Conservation (phyloP, 2,329 filamentous ascomycete species). For the Calonectria pteridis region DNA sequence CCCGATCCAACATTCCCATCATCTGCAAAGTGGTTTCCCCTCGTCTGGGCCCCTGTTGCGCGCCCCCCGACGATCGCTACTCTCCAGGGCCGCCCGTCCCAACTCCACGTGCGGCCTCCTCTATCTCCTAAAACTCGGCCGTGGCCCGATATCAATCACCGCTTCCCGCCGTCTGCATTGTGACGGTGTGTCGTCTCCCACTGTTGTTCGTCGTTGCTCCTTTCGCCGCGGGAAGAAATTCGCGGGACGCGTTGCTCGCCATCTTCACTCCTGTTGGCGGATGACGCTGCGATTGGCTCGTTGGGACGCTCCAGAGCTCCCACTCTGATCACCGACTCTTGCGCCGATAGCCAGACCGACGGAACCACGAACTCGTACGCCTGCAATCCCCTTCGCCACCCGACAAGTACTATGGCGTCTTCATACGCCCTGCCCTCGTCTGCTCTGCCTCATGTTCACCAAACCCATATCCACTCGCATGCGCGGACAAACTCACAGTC, state of each 20-base stretch:
- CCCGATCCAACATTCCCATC: neutral
- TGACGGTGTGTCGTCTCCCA: slow-evolving; percentile 36
- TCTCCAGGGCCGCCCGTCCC: slow-evolving; percentile 37
- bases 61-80: slow-evolving; percentile 40
- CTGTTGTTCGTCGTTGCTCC: slow-evolving; percentile 24
- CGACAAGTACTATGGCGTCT: slow-evolving; percentile 57
- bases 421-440: slow-evolving; percentile 67
- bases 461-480: slow-evolving; percentile 57
- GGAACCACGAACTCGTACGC: slow-evolving; percentile 10
- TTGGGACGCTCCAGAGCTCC: slow-evolving; percentile 35
- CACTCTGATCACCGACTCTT: slow-evolving; percentile 32
- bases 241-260: slow-evolving; percentile 25
- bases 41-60: slow-evolving; percentile 8
- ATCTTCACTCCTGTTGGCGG: slow-evolving; percentile 27
- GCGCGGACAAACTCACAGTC: slow-evolving; percentile 54
- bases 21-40: neutral
- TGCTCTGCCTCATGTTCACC: slow-evolving; percentile 61
- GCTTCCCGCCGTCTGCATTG: slow-evolving; percentile 21
- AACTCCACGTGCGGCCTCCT: slow-evolving; percentile 43
- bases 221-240: slow-evolving; percentile 22
- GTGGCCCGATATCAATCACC: slow-evolving; percentile 32
- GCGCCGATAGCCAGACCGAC: slow-evolving; percentile 37
- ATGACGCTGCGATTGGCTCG: slow-evolving; percentile 45
- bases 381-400: slow-evolving; percentile 13
- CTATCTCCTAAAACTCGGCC: slow-evolving; percentile 40